Base-by-base conservation (phyloP, 1,284 basidiomycete species). In the Trichosporon coremiiforme region DNA sequence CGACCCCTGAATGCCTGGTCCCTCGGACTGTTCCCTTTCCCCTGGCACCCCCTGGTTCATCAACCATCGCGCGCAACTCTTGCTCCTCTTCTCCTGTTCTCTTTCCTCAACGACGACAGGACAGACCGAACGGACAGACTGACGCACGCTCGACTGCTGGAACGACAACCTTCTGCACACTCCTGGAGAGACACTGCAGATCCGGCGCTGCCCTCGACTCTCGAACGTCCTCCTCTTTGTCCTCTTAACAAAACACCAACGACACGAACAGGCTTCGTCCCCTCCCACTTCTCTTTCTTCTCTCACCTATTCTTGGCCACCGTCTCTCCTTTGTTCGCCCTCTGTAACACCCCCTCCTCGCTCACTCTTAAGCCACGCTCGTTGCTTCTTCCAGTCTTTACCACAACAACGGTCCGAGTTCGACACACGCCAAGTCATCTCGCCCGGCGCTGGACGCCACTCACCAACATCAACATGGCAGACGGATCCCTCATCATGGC, bases 141-240 rank as follows among this genome's bases (percentile, higher is more conserved):
- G 20, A 53, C 50, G 22, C 50, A 53, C 20, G 50, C 50, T 8
- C n/a, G 20, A 2, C 15, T 17, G 20, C 20, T 13, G 36, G 13
- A 3, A 22, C 20, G 22, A 53, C 20, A 25, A 53, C 20, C 22
- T 25, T 20, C 50, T 53, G 50, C 22, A 8, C 10, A 25, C 50
- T 53, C 50, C 50, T 25, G 50, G 50, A n/a, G 50, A 53, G 50
- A 53, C 50, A 35, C 20, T 22, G 50, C 50, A 53, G 50, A 20
- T 53, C 9, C 50, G 20, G n/a, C 22, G 2, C 33, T 35, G 33
- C 33, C 33, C 6, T 6, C 6, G 33, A 35, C 33, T 10, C 25
- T 25, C 25, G 25, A 25, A 35, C 33, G 33, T 8, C 7, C 33
- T 8, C 7, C 33, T 22, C 50, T 53, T 53, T 53, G 22, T 53